Evolutionary conservation across 2,329 filamentous ascomycete genomes (phyloP), one percentile per base, ranked within the genome.

Genomic region (Rachicladosporium sp.): DNA sequence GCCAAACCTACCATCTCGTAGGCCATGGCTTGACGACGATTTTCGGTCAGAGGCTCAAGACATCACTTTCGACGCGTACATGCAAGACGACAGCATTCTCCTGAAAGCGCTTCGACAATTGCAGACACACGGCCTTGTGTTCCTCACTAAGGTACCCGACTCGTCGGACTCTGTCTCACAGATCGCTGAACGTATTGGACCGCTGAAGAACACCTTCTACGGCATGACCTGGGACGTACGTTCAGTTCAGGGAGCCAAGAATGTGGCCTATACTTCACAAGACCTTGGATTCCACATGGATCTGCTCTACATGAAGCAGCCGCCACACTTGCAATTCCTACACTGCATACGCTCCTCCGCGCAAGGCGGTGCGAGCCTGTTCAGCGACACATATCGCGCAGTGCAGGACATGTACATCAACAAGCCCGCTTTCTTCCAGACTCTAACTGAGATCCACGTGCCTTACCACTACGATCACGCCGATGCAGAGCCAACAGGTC

Each of bases 231-330:
- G 88, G 78, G 82, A 95, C 60, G 89, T 96, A 9, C 75, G 78
- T 39, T 85, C 80, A 3, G 81, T 93, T 38, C 80, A 82, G 2
- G 60, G 84, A 40, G 85, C 88, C 15, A 87, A 89, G 56, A 96
- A 96, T 57, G 83, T 95, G 3, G 89, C 91, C 13, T 70, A 96
- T 63, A 95, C 89, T 1, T 80, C 74, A 53, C 72, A 80, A 36
- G 80, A 79, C 54, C 76, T 96, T 1, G 84, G 83, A 10, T 78
- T 95, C 35, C 91, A 98, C 64, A 91, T 94, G 75, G 91, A 96
- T 57, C 71, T 96, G 31, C 70, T 95, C 45, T 96, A 96, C 63
- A 80, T 91, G 62, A 65, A 73, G 10, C 74, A 84, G 36, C 78
- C 84, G 3, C 89, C 89, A 0, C 77, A 80, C 23, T 75, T 91